Conservation (phyloP, 1,139 yeast genomes). For the Blastobotrys proliferans region DNA sequence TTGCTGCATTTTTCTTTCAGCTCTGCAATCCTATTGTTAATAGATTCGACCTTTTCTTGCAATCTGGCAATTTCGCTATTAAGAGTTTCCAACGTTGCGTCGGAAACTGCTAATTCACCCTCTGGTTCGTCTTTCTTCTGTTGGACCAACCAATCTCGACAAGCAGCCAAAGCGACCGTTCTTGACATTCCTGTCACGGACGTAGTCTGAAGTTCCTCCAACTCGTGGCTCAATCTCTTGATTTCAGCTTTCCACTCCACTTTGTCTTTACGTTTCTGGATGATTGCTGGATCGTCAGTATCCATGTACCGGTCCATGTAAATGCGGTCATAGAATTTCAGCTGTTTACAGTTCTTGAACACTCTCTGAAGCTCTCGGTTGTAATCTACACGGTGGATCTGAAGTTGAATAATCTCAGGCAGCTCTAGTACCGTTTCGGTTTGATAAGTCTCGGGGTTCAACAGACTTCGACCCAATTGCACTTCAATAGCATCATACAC, state of each 20-base stretch:
- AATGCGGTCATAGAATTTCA: constrained; percentile 71
- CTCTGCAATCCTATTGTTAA: constrained; percentile 44
- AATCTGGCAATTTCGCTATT: constrained; percentile 28
- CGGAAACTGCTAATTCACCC: constrained; percentile 14
- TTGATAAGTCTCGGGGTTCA: constrained; percentile 58
- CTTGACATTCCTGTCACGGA: constrained; percentile 30
- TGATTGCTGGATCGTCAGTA: constrained; percentile 55
- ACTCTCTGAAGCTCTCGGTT: constrained; percentile 71
- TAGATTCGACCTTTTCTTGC: constrained; percentile 20
- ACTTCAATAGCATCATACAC: constrained; percentile 87
- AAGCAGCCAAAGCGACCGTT: constrained; percentile 40
- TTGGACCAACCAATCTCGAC: constrained; percentile 51
- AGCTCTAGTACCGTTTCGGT: constrained; percentile 64
- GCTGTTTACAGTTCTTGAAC: constrained; percentile 75
- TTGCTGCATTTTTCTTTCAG: constrained; percentile 48
- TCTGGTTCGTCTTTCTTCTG: constrained; percentile 15
- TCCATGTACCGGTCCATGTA: constrained; percentile 87
- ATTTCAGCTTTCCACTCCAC: constrained; percentile 62
- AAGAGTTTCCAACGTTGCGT: constrained; percentile 14
- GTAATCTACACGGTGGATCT: constrained; percentile 88
- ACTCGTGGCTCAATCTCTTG: constrained; percentile 41
- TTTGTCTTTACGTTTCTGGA: constrained; percentile 54
- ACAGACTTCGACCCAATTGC: constrained; percentile 72
- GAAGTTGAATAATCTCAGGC: constrained; percentile 84
- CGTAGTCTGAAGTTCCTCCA: constrained; percentile 42